A percentile compares a stretch with the other conserved stretches of the same genome.
These are phyloP conservation scores for Penicillium sumatraense DNA, from an alignment of 2,329 filamentous ascomycete species.

Conservation along the genomic window DNA sequence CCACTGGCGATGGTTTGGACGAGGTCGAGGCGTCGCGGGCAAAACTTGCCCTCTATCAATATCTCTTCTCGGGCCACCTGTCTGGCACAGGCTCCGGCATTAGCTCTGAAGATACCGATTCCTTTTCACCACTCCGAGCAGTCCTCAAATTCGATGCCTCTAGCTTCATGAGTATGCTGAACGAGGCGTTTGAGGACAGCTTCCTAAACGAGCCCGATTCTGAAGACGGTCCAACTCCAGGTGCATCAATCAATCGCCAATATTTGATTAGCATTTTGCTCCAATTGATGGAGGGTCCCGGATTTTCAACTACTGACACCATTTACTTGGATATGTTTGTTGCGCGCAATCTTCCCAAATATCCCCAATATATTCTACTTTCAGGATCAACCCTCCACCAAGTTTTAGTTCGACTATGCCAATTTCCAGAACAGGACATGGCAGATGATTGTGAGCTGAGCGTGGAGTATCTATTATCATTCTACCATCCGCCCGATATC, in stretches of 20 bases:
- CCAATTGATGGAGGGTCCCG: constrained; percentile 77
- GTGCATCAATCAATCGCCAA: constrained; percentile 80
- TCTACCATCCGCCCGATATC: constrained; percentile 88
- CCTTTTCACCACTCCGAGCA: constrained; percentile 82
- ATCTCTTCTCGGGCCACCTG: constrained; percentile 81
- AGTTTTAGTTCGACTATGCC: constrained; percentile 80
- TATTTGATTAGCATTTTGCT: constrained; percentile 89
- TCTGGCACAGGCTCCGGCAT: constrained; percentile 17
- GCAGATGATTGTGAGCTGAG: constrained; percentile 96
- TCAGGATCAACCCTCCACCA: constrained; percentile 83
- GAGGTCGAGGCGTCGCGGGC: constrained; percentile 75
- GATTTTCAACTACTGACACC: constrained; percentile 78
- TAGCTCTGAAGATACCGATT: constrained; percentile 63
- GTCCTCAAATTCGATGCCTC: constrained; percentile 87
- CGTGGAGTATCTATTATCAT: constrained; percentile 89
- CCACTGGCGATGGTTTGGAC: constrained; percentile 75
- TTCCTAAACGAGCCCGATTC: constrained; percentile 81
- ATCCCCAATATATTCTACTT: constrained; percentile 91
- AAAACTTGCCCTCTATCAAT: constrained; percentile 89
- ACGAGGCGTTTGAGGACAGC: constrained; percentile 94
- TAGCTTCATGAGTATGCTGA: constrained; percentile 91
- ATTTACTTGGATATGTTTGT: constrained; percentile 99
- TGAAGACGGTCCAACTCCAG: constrained; percentile 59
- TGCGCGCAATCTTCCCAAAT: constrained; percentile 92
- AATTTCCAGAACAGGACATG: constrained; percentile 78